Evolutionary conservation across 441 rosid species (phyloP).

Genomic region (Manihot esculenta): DNA sequence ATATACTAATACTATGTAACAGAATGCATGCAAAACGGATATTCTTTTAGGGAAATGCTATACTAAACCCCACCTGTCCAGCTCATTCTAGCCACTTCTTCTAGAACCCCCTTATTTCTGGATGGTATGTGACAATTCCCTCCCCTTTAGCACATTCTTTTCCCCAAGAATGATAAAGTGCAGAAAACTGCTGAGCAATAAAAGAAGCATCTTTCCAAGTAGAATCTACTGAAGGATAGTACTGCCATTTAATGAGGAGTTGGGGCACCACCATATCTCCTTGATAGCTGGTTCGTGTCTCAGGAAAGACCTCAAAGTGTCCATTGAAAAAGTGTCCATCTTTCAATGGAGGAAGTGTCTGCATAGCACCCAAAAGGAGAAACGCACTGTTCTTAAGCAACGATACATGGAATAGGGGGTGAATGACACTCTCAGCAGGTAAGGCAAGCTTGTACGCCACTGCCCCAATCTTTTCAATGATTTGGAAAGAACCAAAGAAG

Average conservation of each 20-base stretch:
- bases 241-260: neutral
- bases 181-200: neutral
- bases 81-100: too few relatives aligned
- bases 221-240: neutral
- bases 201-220: neutral
- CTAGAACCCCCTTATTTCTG: neutral
- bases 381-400: neutral
- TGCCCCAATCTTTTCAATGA: neutral
- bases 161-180: neutral
- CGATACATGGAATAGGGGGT: conserved; percentile 1
- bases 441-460: neutral
- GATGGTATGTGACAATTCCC: neutral
- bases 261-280: neutral
- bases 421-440: neutral
- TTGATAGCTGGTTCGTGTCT: neutral
- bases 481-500: neutral
- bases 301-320: neutral
- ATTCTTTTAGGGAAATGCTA: too few relatives aligned
- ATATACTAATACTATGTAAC: too few relatives aligned
- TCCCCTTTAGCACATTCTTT: neutral
- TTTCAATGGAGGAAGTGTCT: neutral
- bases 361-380: neutral
- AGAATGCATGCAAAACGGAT: too few relatives aligned
- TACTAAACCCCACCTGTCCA: too few relatives aligned
- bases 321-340: too few relatives aligned